Conservation (phyloP, 371 early-diverging fungal species). For the Choanephora cucurbitarum region DNA sequence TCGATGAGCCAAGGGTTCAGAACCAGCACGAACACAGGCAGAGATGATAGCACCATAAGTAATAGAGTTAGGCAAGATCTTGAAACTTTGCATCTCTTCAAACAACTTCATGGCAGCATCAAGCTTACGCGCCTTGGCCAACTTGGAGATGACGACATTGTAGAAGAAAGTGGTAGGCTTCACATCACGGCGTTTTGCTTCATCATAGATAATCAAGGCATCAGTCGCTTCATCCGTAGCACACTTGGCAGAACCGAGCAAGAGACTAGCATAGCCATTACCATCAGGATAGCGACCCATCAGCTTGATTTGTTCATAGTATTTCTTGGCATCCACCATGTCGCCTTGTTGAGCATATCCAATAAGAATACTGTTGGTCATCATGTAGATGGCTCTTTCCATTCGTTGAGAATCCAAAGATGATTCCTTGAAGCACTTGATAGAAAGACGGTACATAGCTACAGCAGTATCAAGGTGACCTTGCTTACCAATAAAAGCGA, state of each 20-base stretch:
- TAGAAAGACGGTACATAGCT: conserved; percentile 26
- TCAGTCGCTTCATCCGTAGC: conserved; percentile 59
- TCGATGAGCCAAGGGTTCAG: conserved; percentile 51
- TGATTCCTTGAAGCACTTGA: conserved; percentile 83
- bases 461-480: conserved; percentile 34
- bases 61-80: conserved; percentile 56
- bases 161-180: conserved; percentile 67
- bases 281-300: conserved; percentile 51
- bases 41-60: conserved; percentile 68
- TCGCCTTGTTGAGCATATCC: conserved; percentile 59
- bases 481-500: conserved; percentile 43
- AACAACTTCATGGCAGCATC: conserved; percentile 58
- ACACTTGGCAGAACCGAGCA: conserved; percentile 51
- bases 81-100: conserved; percentile 60
- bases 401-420: conserved; percentile 38
- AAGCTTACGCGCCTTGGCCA: conserved; percentile 65
- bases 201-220: conserved; percentile 60
- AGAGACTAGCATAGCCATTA: conserved; percentile 51
- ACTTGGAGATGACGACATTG: conserved; percentile 66
- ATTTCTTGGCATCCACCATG: conserved; percentile 55
- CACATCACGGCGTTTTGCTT: conserved; percentile 61
- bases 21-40: conserved; percentile 64
- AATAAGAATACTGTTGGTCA: conserved; percentile 58
- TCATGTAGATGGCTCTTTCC: conserved; percentile 33
- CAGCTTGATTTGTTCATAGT: conserved; percentile 55